These are phyloP conservation scores for Plasmodium gonderi DNA, from an alignment of 169 alveolate species.

Conservation along the genomic window DNA sequence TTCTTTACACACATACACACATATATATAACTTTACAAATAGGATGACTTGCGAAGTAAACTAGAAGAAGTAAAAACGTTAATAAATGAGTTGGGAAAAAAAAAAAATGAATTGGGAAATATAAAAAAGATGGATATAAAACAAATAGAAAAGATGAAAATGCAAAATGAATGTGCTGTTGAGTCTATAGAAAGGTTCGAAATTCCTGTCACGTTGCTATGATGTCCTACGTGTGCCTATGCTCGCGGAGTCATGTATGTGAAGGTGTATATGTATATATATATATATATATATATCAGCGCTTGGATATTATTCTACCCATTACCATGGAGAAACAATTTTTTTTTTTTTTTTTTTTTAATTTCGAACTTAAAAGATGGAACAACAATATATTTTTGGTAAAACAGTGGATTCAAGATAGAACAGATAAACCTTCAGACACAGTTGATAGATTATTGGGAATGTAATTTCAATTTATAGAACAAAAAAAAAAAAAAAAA, in stretches of 20 bases:
- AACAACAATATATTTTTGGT: slow-evolving; percentile 57
- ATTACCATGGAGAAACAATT: background rate
- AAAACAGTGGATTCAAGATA: slow-evolving; percentile 67
- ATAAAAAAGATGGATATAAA: slow-evolving; percentile 62
- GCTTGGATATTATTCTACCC: background rate
- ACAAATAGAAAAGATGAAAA: slow-evolving; percentile 56
- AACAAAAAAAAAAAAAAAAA: slow-evolving; percentile 6
- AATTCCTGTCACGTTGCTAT: background rate
- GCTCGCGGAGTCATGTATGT: background rate
- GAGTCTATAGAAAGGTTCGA: slow-evolving; percentile 64
- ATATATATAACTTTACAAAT: background rate
- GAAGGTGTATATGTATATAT: background rate
- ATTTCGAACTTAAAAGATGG: slow-evolving; percentile 26
- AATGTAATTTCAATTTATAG: slow-evolving; percentile 20
- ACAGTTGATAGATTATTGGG: slow-evolving; percentile 62
- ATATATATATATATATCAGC: background rate
- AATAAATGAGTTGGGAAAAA: background rate
- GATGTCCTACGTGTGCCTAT: background rate
- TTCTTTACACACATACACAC: background rate
- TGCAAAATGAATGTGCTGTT: slow-evolving; percentile 44
- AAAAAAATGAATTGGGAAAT: slow-evolving; percentile 34
- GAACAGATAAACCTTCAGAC: slow-evolving; percentile 49
- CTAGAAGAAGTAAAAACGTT: slow-evolving; percentile 31
- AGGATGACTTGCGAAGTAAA: slow-evolving; percentile 32
- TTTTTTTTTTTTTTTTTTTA: background rate